Evolutionary conservation across 345 rosid genomes (phyloP).

Genomic region (Eutrema heterophyllum): DNA sequence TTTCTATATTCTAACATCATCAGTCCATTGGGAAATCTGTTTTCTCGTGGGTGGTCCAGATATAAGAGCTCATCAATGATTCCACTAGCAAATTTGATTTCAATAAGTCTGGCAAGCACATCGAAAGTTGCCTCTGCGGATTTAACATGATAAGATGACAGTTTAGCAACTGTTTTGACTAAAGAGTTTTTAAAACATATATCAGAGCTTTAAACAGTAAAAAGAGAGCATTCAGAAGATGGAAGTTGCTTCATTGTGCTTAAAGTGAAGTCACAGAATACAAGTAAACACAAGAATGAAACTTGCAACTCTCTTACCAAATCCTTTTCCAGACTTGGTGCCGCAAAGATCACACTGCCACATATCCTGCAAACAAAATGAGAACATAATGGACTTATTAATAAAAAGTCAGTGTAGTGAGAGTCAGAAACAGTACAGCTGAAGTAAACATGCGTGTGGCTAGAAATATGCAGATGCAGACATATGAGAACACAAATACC

Average conservation of each 20-base stretch:
- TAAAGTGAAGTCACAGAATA: neutral
- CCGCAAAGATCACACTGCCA: conserved; percentile 39
- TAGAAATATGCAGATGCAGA: neutral
- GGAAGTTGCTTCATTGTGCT: neutral
- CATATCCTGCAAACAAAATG: conserved; percentile 26
- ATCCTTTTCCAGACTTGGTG: conserved; percentile 36
- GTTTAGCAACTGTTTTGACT: conserved; percentile 25
- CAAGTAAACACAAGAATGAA: neutral
- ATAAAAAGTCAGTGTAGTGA: neutral
- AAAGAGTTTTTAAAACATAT: neutral
- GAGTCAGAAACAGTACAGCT: neutral
- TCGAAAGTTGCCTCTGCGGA: conserved; percentile 86
- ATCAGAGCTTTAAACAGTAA: neutral
- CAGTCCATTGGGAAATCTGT: conserved; percentile 65
- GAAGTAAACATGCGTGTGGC: neutral
- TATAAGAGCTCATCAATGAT: conserved; percentile 91
- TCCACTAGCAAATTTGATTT: conserved; percentile 96
- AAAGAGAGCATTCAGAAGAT: neutral
- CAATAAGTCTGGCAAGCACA: conserved; percentile 90
- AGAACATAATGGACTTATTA: neutral
- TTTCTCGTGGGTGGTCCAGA: conserved; percentile 82
- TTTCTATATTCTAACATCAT: conserved; percentile 89
- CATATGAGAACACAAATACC: neutral
- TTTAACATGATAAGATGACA: conserved; percentile 1
- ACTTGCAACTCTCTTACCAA: conserved; percentile 25